A percentile compares a stretch with the other conserved stretches of the same genome.
These are phyloP conservation scores for Leptodontidium sp. DNA, from an alignment of 2,329 filamentous ascomycete species.

Conservation along the genomic window DNA sequence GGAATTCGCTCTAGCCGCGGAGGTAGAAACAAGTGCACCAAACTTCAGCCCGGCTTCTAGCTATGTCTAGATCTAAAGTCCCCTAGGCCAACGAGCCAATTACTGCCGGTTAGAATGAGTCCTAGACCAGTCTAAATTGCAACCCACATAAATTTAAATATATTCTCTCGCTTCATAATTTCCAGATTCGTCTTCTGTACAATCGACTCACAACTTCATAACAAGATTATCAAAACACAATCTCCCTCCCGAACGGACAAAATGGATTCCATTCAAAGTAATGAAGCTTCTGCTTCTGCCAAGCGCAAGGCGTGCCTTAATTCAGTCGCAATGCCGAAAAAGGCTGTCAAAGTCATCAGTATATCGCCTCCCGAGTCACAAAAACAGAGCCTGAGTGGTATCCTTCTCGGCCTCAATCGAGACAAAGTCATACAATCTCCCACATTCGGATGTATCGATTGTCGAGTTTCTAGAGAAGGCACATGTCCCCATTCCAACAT, in stretches of 20 bases:
- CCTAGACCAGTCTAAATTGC: not conserved
- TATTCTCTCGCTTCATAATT: not conserved
- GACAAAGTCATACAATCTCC: not conserved
- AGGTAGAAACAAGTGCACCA: constrained; percentile 1
- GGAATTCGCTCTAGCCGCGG: not conserved
- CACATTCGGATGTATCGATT: not conserved
- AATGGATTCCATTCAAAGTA: not conserved
- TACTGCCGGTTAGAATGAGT: not conserved
- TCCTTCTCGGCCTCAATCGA: not conserved
- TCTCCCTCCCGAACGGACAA: not conserved
- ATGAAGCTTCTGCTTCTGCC: not conserved
- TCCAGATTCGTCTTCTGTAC: too few species aligned
- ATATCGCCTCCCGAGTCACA: not conserved
- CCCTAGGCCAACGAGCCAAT: not conserved
- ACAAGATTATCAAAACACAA: not conserved
- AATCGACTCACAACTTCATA: not conserved
- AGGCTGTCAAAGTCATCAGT: not conserved
- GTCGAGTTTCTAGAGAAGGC: not conserved
- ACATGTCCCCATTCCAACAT: not conserved
- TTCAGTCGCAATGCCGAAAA: not conserved
- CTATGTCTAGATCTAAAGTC: not conserved
- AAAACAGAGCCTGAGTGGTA: not conserved
- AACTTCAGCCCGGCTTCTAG: not conserved
- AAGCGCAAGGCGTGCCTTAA: not conserved
- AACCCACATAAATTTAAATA: not conserved